phyloP scores from a whole-genome alignment of 1,139 yeast species.

The Torulaspora globosa region DNA sequence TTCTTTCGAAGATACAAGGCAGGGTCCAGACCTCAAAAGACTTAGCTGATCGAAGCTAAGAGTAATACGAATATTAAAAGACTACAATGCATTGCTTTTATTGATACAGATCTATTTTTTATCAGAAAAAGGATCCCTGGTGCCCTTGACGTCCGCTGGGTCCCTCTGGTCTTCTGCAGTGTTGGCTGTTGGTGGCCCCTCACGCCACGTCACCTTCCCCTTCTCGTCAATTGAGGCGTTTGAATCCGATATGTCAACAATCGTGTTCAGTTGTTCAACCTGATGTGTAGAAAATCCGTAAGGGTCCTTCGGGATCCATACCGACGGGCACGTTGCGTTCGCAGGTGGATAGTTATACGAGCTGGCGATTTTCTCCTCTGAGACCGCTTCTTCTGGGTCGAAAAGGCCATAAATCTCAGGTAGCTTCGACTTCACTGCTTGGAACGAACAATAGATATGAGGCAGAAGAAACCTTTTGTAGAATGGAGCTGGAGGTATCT shows the following conservation, averaged over 20 bases:
- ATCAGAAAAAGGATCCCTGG: conserved; percentile 17
- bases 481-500: conserved; percentile 38
- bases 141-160: neutral
- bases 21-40: too few relatives aligned
- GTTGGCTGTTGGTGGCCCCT: conserved; percentile 54
- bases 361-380: conserved; percentile 40
- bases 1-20: too few relatives aligned
- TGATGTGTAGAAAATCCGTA: conserved; percentile 69
- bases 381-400: conserved; percentile 38
- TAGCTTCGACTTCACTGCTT: conserved; percentile 49
- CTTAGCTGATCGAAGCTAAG: too few relatives aligned
- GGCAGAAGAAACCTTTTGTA: conserved; percentile 58
- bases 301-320: conserved; percentile 88
- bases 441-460: conserved; percentile 56
- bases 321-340: conserved; percentile 56
- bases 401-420: conserved; percentile 50
- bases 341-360: conserved; percentile 79
- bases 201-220: conserved; percentile 52
- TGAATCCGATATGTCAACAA: conserved; percentile 57
- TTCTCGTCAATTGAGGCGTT: conserved; percentile 61
- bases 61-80: neutral
- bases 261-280: conserved; percentile 46
- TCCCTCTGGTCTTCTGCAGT: conserved; percentile 7
- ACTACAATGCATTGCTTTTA: neutral
- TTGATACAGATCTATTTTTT: neutral